phyloP scores from a whole-genome alignment of 1,284 basidiomycete species.

The Peniophora sp. region DNA sequence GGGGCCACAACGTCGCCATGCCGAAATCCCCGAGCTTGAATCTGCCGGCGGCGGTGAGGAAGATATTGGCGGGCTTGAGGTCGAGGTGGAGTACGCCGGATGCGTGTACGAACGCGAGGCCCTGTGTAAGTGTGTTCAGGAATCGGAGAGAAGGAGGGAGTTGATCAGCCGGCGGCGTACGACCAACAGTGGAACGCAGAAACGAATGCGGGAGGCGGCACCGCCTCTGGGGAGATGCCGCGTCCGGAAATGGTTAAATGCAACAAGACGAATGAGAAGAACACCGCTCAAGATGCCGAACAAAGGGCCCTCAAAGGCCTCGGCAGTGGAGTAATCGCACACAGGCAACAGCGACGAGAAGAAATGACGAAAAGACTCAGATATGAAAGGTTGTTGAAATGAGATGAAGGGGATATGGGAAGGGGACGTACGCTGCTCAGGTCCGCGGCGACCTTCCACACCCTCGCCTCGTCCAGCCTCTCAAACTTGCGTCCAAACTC shows the following conservation, averaged over 20 bases:
- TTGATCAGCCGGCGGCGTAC: constrained; percentile 1
- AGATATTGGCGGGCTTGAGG: constrained; percentile 96
- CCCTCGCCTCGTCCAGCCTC: constrained; percentile 83
- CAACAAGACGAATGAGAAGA: background rate
- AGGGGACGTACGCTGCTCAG: constrained; percentile 70
- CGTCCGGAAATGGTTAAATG: background rate
- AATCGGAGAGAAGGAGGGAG: background rate
- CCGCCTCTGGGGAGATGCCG: no score
- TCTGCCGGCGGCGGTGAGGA: constrained; percentile 82
- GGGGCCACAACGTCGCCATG: constrained; percentile 86
- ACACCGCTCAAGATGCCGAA: background rate
- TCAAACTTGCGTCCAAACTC: constrained; percentile 86
- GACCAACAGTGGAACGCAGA: background rate
- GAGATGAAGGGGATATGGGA: constrained; percentile 14
- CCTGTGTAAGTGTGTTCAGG: no score
- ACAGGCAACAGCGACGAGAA: background rate
- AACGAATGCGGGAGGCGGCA: no score
- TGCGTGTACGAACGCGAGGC: constrained; percentile 86
- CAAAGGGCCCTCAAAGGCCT: no score
- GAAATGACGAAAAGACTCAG: constrained; percentile 9
- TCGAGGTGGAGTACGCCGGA: constrained; percentile 92
- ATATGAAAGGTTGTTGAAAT: no score
- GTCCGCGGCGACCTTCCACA: constrained; percentile 97
- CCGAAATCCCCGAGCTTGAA: constrained; percentile 99
- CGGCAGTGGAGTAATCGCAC: no score